These are phyloP conservation scores for Penicillium roqueforti DNA, from an alignment of 495 filamentous ascomycete species.

Conservation along the genomic window DNA sequence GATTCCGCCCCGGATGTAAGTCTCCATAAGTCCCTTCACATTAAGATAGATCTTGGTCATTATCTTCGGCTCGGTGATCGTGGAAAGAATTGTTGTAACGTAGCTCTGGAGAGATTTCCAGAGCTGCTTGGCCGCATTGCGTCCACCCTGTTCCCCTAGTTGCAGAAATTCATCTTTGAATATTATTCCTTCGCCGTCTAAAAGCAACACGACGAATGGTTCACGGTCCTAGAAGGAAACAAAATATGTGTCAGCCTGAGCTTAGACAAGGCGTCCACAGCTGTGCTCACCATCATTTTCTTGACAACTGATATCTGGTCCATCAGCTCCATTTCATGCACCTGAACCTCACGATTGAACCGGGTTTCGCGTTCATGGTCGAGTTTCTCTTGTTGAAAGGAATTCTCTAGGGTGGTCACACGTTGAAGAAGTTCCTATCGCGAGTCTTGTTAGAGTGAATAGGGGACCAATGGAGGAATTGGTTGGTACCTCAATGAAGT, in stretches of 20 bases:
- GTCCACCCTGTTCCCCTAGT: constrained; percentile 66
- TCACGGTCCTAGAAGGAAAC: constrained; percentile 56
- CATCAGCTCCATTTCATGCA: constrained; percentile 51
- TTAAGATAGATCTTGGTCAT: constrained; percentile 68
- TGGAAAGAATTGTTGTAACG: constrained; percentile 41
- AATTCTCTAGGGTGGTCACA: constrained; percentile 43
- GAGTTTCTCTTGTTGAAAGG: constrained; percentile 46
- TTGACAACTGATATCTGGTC: constrained; percentile 48
- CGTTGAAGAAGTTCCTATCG: constrained; percentile 47
- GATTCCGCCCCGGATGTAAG: constrained; percentile 54
- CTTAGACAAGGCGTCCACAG: background rate
- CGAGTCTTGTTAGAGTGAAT: constrained; percentile 16
- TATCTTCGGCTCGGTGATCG: constrained; percentile 55
- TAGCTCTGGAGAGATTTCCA: constrained; percentile 48
- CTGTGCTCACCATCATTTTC: constrained; percentile 45
- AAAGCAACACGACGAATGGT: constrained; percentile 68
- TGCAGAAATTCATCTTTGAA: constrained; percentile 64
- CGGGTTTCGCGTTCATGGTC: constrained; percentile 53
- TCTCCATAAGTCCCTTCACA: constrained; percentile 57
- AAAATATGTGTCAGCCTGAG: constrained; percentile 24
- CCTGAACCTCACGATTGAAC: constrained; percentile 52
- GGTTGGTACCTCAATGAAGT: constrained; percentile 46
- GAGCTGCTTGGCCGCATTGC: constrained; percentile 61
- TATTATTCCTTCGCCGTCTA: constrained; percentile 76
- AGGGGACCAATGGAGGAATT: constrained; percentile 6